phyloP scores from a whole-genome alignment of 2,329 filamentous ascomycete genomes.

The Chaetomiaceae sp. region DNA sequence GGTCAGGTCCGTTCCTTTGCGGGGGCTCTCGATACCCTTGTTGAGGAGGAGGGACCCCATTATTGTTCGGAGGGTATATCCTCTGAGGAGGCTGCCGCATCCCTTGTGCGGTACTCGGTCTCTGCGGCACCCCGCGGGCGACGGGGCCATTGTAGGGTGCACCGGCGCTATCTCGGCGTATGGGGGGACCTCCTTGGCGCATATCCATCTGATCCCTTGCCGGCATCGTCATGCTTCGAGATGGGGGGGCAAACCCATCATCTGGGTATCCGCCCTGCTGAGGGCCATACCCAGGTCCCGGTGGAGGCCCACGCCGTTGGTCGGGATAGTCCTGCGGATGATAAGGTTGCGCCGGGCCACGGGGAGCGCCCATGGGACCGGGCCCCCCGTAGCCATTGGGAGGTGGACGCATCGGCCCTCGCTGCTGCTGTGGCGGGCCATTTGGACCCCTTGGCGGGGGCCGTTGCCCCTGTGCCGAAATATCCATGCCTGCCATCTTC shows the following conservation, averaged over 20 bases:
- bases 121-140: constrained; percentile 41
- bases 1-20: constrained; percentile 29
- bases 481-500: constrained; percentile 37
- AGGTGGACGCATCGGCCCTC: constrained; percentile 30
- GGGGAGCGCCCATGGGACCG: constrained; percentile 27
- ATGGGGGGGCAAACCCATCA: constrained; percentile 43
- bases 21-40: constrained; percentile 28
- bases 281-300: constrained; percentile 23
- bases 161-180: constrained; percentile 39
- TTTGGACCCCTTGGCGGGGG: constrained; percentile 25
- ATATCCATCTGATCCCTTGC: constrained; percentile 39
- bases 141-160: constrained; percentile 36
- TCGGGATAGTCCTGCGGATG: constrained; percentile 32
- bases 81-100: constrained; percentile 48
- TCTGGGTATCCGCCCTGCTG: constrained; percentile 30
- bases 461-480: constrained; percentile 27
- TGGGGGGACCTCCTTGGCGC: constrained; percentile 30
- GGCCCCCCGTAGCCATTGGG: constrained; percentile 26
- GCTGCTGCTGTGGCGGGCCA: constrained; percentile 25
- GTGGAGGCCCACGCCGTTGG: constrained; percentile 30
- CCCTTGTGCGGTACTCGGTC: constrained; percentile 51
- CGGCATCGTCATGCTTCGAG: constrained; percentile 59
- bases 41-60: constrained; percentile 34
- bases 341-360: constrained; percentile 32
- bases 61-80: constrained; percentile 40